Evolutionary conservation across 228 moss, liverwort and hornwort genomes (phyloP).

Genomic region (Sphagnum magellanicum): DNA sequence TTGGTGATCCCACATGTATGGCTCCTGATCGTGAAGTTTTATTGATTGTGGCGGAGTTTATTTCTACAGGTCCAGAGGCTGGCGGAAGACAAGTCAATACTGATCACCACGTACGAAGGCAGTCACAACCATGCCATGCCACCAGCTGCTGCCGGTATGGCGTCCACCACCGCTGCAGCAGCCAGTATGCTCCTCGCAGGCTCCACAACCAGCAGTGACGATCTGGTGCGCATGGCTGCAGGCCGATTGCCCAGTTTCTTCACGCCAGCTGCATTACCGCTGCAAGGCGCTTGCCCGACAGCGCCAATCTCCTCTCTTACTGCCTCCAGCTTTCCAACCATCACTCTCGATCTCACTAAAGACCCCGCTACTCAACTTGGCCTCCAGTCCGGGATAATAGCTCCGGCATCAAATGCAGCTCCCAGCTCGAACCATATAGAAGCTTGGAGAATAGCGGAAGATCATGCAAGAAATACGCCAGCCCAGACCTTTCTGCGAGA

Average conservation of each 20-base stretch:
- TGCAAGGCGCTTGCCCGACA: conserved; percentile 6
- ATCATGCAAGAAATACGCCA: neutral
- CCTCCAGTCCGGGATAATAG: conserved; percentile 4
- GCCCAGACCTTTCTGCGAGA: neutral
- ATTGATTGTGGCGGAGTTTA: no score
- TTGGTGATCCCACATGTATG: no score
- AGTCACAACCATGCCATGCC: conserved; percentile 32
- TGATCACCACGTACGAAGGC: conserved; percentile 33
- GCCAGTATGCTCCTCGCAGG: conserved; percentile 29
- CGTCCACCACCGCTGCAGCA: conserved; percentile 34
- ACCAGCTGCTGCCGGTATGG: conserved; percentile 25
- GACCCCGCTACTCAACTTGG: conserved; percentile 25
- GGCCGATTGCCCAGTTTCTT: no score
- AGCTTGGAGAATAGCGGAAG: no score
- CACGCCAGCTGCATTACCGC: neutral
- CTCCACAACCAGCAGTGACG: conserved; percentile 8
- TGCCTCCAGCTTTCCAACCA: conserved; percentile 18
- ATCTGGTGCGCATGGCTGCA: conserved; percentile 6
- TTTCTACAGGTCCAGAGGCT: conserved; percentile 29
- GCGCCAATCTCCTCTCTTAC: neutral
- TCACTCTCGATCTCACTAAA: conserved; percentile 26
- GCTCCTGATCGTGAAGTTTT: no score
- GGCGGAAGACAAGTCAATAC: conserved; percentile 27
- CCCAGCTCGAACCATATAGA: neutral
- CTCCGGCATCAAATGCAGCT: neutral